Percentiles rank a stretch among this genome's conserved stretches.
Conservation (phyloP, 192 early-diverging fungal species). For the Gamsiella multidivaricata region DNA sequence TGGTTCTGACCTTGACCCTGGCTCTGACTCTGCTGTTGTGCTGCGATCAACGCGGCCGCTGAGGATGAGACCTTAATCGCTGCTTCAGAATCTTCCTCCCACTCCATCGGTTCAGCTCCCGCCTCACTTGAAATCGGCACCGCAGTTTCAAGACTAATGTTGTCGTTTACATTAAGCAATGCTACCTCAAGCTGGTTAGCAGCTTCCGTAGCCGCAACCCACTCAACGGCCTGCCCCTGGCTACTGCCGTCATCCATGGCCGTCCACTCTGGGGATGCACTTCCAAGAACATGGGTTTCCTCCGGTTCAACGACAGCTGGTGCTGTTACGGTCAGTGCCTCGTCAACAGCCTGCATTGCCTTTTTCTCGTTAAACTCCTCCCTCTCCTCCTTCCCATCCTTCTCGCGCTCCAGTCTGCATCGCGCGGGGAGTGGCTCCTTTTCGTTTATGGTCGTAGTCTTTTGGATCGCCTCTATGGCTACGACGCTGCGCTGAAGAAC, state of each 20-base stretch:
- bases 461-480: slow-evolving; percentile 4
- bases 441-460: slow-evolving; percentile 19
- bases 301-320: slow-evolving; percentile 7
- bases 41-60: background rate
- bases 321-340: background rate
- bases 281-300: slow-evolving; percentile 36
- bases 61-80: background rate
- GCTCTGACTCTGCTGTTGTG: background rate
- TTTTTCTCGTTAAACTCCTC: slow-evolving; percentile 27
- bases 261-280: slow-evolving; percentile 29
- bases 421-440: slow-evolving; percentile 3
- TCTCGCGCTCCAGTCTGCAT: background rate
- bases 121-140: background rate
- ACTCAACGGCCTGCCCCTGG: background rate
- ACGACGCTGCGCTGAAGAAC: slow-evolving; percentile 8
- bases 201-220: background rate
- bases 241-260: background rate
- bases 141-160: background rate
- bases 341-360: slow-evolving; percentile 13
- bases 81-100: slow-evolving; percentile 17
- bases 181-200: slow-evolving; percentile 4
- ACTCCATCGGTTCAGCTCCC: slow-evolving; percentile 3
- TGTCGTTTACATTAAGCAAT: background rate
- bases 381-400: slow-evolving; percentile 1
- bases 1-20: slow-evolving; percentile 7